phyloP scores from a whole-genome alignment of 2,329 filamentous ascomycete species.

The Ophiostoma tasmaniense region DNA sequence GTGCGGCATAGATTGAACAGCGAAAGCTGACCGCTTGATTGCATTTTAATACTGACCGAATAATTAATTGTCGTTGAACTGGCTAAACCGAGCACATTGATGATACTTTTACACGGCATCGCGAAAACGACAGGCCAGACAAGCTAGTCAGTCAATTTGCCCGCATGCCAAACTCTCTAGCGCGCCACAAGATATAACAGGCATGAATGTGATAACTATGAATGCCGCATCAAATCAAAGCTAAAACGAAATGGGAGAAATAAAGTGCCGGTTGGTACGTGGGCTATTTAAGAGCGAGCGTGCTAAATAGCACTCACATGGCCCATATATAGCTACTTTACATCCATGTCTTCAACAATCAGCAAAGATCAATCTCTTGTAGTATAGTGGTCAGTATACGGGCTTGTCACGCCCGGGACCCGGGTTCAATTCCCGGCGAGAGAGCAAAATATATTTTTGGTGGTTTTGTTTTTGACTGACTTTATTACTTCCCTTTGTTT shows the following conservation, averaged over 20 bases:
- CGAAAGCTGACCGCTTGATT: background rate
- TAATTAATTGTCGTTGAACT: background rate
- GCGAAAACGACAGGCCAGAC: background rate
- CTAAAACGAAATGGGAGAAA: background rate
- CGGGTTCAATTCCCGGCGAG: conserved; percentile 21
- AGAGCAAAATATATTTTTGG: conserved; percentile 8
- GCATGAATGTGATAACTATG: background rate
- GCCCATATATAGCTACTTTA: background rate
- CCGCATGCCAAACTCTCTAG: background rate
- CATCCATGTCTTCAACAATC: background rate
- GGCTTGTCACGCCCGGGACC: conserved; percentile 22
- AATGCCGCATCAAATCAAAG: background rate
- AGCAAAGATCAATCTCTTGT: conserved; percentile 15
- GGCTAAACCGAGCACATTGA: background rate
- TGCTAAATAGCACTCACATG: background rate
- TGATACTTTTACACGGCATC: background rate
- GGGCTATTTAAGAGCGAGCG: no score
- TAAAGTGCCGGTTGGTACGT: no score
- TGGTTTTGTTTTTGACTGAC: no score
- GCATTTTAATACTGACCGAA: background rate
- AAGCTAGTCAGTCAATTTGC: background rate
- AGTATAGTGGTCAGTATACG: conserved; percentile 22
- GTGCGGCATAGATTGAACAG: background rate
- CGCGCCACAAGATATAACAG: background rate
- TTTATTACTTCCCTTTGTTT: background rate